A percentile compares a stretch with the other conserved stretches of the same genome.
These are phyloP conservation scores for Cornus controversa DNA, from an alignment of 148 eudicot genomes.

Conservation along the genomic window DNA sequence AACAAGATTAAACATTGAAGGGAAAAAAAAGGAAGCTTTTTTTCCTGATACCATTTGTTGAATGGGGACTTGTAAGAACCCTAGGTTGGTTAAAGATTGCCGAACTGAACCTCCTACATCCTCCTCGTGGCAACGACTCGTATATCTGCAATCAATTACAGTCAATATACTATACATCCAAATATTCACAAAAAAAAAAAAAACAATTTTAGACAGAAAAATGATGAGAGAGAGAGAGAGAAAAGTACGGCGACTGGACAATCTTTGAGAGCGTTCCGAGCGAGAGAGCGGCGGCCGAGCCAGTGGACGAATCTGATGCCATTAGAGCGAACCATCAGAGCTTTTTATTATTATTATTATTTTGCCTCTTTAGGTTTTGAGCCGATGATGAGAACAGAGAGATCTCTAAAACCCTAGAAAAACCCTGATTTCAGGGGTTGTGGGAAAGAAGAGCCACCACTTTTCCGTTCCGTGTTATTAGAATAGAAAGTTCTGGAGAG, in stretches of 20 bases:
- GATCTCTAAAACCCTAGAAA: conserved; percentile 3
- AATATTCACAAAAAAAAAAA: neutral
- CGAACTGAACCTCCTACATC: conserved; percentile 36
- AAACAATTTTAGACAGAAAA: neutral
- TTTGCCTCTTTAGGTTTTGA: neutral
- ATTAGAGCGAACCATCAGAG: conserved; percentile 36
- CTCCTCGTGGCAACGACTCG: conserved; percentile 30
- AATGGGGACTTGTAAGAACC: conserved; percentile 17
- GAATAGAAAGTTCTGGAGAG: conserved; percentile 5
- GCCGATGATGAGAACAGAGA: neutral
- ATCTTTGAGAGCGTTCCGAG: conserved; percentile 4
- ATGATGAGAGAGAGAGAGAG: neutral
- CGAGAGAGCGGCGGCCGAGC: conserved; percentile 26
- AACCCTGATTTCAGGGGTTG: conserved; percentile 6
- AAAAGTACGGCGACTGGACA: neutral
- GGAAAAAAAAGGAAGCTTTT: neutral
- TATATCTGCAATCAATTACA: conserved; percentile 33
- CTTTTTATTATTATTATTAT: too few relatives aligned
- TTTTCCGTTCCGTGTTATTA: neutral
- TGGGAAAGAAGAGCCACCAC: neutral
- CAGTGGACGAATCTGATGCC: conserved; percentile 30
- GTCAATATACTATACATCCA: neutral
- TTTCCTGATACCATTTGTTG: conserved; percentile 32
- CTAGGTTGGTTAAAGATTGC: conserved; percentile 25
- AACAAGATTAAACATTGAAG: neutral